Evolutionary conservation across 1,139 yeast species (phyloP).

Genomic region (Citeromyces siamensis): DNA sequence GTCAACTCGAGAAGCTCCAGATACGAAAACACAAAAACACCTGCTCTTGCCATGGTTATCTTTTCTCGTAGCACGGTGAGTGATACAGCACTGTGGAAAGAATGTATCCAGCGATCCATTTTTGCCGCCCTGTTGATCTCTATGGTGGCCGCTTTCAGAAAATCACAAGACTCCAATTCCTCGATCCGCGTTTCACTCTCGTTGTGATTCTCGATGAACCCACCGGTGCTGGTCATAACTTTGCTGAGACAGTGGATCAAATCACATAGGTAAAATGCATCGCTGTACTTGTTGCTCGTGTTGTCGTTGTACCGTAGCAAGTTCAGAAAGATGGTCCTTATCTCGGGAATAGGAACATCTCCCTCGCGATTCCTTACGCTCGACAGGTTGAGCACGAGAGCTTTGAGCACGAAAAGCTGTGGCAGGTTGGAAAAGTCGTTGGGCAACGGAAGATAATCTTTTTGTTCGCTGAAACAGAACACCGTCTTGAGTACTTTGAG

Average conservation of each 20-base stretch:
- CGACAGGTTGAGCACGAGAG: slow-evolving; percentile 54
- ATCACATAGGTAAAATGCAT: slow-evolving; percentile 51
- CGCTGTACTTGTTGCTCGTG: slow-evolving; percentile 65
- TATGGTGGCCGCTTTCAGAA: slow-evolving; percentile 15
- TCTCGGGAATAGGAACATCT: slow-evolving; percentile 19
- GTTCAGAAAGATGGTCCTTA: slow-evolving; percentile 55
- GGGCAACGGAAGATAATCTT: slow-evolving; percentile 46
- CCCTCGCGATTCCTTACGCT: slow-evolving; percentile 33
- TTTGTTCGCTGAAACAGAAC: slow-evolving; percentile 47
- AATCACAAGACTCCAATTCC: background rate
- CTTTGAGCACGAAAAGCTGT: slow-evolving; percentile 55
- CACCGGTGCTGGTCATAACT: slow-evolving; percentile 23
- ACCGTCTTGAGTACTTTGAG: slow-evolving; percentile 55
- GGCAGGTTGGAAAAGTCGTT: slow-evolving; percentile 70
- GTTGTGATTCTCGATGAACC: slow-evolving; percentile 16
- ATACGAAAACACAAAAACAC: slow-evolving; percentile 38
- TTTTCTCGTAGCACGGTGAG: slow-evolving; percentile 45
- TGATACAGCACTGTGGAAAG: slow-evolving; percentile 50
- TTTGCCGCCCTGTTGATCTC: slow-evolving; percentile 68
- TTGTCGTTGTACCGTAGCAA: slow-evolving; percentile 80
- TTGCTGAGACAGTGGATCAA: slow-evolving; percentile 45
- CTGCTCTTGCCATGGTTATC: slow-evolving; percentile 45
- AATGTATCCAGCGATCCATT: slow-evolving; percentile 81
- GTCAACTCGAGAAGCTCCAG: slow-evolving; percentile 42
- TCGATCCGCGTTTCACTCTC: slow-evolving; percentile 16